These are phyloP conservation scores for Protomyces gravidus DNA, from an alignment of 1,139 yeast genomes.

Conservation along the genomic window DNA sequence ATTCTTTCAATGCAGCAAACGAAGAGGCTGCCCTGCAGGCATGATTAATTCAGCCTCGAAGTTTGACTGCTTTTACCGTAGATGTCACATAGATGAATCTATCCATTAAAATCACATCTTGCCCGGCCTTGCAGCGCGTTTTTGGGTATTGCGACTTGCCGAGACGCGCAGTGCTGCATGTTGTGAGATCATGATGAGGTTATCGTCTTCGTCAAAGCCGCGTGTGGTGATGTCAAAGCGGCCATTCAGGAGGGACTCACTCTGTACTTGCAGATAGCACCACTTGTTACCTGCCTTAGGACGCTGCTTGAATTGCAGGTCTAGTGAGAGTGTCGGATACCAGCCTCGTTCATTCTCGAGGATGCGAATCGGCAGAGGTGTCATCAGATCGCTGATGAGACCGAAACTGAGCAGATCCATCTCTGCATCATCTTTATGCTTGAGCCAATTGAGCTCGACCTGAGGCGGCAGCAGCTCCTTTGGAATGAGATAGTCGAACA, in stretches of 20 bases:
- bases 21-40: conserved; percentile 1
- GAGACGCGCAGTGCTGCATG: conserved; percentile 20
- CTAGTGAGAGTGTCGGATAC: conserved; percentile 23
- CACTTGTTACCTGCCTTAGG: conserved; percentile 4
- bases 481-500: conserved; percentile 16
- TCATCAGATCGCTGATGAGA: conserved; percentile 25
- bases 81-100: background rate
- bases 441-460: conserved; percentile 17
- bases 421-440: conserved; percentile 11
- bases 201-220: conserved; percentile 11
- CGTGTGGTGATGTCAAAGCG: conserved; percentile 24
- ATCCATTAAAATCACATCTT: background rate
- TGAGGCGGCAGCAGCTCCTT: background rate
- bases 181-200: conserved; percentile 13
- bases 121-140: conserved; percentile 6
- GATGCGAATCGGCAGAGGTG: conserved; percentile 21
- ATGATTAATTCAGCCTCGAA: background rate
- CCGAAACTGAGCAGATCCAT: conserved; percentile 22
- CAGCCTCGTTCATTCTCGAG: conserved; percentile 12
- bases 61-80: background rate
- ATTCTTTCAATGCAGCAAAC: too few species aligned
- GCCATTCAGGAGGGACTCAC: conserved; percentile 18
- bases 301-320: conserved; percentile 19
- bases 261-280: conserved; percentile 12
- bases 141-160: conserved; percentile 12